Evolutionary conservation across 305 asterid genomes (phyloP), one percentile per base, ranked within the genome.

Genomic region (Fraxinus angustifolia): DNA sequence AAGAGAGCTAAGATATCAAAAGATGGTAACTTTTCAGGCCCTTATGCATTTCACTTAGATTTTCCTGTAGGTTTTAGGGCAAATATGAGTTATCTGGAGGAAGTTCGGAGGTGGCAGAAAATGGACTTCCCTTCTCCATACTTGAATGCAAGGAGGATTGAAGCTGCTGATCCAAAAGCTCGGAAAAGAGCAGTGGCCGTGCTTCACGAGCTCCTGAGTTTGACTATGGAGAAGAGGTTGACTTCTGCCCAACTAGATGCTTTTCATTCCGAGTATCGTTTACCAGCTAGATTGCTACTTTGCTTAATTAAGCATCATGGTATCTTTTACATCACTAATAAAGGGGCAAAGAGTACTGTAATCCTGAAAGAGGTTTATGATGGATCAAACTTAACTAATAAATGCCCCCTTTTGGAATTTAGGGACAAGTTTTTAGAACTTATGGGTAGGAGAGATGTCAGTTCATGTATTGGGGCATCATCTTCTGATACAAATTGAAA

Each of bases 71-170:
- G 98, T 60, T 94, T 96, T 81, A 93, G 99, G 90, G 97, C 98
- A 21, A 92, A 96, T 31, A 82, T 79, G 92, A 90, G 92, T 82
- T 96, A 96, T 85, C 89, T 96, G 4, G 88, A 91, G 85, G 96
- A 91, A 84, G 87, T 94, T n/a, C 89, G 82, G 84, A 93, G 88
- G 84, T 96, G 99, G 99, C 99, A 96, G 88, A 93, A 88, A 86
- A 40, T 96, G 98, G 98, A 93, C 30, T 92, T 94, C 85, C 98
- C 99, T 58, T 96, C 99, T 77, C 99, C 99, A 4, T 96, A 94
- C 87, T 86, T 94, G 90, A 94, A 96, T 56, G 93, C 97, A 0
- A 92, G 92, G 88, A 87, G 87, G 76, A 80, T 96, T 60, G 97
- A 96, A 77, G 85, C 86, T 21, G 86, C 87, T 16, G 97, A 96